These are phyloP conservation scores for Penicillium flavigenum DNA, from an alignment of 495 filamentous ascomycete species.

Conservation along the genomic window DNA sequence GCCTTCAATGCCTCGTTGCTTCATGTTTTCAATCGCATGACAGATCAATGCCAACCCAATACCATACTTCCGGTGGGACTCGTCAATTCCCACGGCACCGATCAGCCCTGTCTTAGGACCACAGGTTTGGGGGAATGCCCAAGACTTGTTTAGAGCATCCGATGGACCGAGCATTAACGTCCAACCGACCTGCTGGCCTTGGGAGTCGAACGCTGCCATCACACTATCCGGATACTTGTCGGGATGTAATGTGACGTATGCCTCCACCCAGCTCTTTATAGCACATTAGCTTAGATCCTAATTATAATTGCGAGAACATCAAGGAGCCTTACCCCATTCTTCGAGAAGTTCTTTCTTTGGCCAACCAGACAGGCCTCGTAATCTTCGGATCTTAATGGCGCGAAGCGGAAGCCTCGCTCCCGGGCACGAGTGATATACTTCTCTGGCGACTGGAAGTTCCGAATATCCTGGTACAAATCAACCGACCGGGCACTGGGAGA, in stretches of 20 bases:
- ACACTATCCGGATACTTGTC: constrained; percentile 42
- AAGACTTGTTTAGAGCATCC: constrained; percentile 32
- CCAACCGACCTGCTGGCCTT: constrained; percentile 49
- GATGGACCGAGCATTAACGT: constrained; percentile 47
- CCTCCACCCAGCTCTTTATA: constrained; percentile 47
- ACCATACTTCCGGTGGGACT: constrained; percentile 38
- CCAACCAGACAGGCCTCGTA: constrained; percentile 47
- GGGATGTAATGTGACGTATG: constrained; percentile 43
- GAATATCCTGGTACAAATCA: constrained; percentile 48
- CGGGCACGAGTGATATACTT: constrained; percentile 38
- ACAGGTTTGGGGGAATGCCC: constrained; percentile 48
- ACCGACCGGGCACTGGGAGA: constrained; percentile 30
- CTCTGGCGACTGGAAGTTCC: constrained; percentile 34
- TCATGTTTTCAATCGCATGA: constrained; percentile 52
- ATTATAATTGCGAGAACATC: background rate
- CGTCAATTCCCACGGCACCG: constrained; percentile 51
- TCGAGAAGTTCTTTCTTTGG: constrained; percentile 45
- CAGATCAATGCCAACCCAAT: constrained; percentile 49
- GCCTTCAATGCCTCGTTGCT: constrained; percentile 44
- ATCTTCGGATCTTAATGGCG: constrained; percentile 36
- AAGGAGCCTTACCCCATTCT: constrained; percentile 34
- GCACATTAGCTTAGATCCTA: constrained; percentile 1
- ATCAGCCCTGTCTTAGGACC: constrained; percentile 51
- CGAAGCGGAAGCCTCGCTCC: constrained; percentile 40
- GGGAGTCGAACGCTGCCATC: constrained; percentile 45